Evolutionary conservation across 2,329 filamentous ascomycete genomes (phyloP).

Genomic region (Talaromyces sp.): DNA sequence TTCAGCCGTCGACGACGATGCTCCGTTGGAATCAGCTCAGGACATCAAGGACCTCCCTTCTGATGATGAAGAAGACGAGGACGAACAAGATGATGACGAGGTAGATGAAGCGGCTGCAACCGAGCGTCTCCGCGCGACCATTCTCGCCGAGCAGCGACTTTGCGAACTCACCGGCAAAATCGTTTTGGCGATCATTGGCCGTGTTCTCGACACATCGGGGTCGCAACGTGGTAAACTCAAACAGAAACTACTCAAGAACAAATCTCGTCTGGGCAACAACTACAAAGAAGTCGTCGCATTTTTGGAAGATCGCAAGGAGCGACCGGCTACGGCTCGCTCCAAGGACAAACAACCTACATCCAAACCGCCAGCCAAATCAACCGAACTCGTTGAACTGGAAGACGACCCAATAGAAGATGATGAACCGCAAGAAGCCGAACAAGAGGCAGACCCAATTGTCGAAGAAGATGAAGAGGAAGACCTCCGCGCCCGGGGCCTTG

Average conservation of each 20-base stretch:
- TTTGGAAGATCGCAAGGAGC: constrained; percentile 62
- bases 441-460: constrained; percentile 23
- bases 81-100: constrained; percentile 47
- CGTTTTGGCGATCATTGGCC: constrained; percentile 71
- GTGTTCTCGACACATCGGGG: constrained; percentile 63
- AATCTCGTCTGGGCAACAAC: constrained; percentile 72
- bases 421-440: constrained; percentile 17
- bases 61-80: constrained; percentile 35
- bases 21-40: constrained; percentile 61
- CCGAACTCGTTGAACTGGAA: constrained; percentile 40
- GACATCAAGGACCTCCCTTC: constrained; percentile 55
- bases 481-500: constrained; percentile 27
- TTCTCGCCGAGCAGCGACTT: constrained; percentile 77
- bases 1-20: constrained; percentile 59
- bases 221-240: constrained; percentile 59
- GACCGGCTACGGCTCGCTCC: constrained; percentile 18
- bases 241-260: constrained; percentile 71
- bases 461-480: constrained; percentile 41
- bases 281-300: constrained; percentile 79
- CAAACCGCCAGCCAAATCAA: constrained; percentile 24
- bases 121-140: constrained; percentile 58
- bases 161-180: constrained; percentile 83
- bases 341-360: constrained; percentile 31
- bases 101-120: constrained; percentile 25
- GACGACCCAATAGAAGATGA: constrained; percentile 37